Base-by-base conservation (phyloP, 2,329 filamentous ascomycete genomes). In the Xylariaceae sp. region DNA sequence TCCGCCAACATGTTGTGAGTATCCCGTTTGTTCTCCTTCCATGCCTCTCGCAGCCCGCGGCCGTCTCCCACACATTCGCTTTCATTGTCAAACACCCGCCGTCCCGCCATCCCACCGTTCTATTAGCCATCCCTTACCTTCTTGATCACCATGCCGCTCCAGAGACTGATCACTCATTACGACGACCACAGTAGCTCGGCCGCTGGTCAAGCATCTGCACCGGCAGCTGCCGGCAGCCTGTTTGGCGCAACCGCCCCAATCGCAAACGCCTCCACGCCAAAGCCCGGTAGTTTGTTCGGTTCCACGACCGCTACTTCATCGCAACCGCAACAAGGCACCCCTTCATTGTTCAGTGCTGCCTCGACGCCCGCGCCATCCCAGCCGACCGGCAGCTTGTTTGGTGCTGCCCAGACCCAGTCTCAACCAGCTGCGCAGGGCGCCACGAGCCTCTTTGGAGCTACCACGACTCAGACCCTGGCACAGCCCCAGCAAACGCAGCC, bases 1-100 rank as follows among this genome's bases (percentile, higher is more conserved):
- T 77, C 81, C 59, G 84, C 84, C 63, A 86, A 85, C 71, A 72
- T 78, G 62, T 80, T 81, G 80, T 82, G 67, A 71, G 79, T 51
- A 30, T 76, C 57, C 53, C 58, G 50, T 55, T 53, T 39, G 45
- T 65, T 51, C 58, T 64, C 48, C 23, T 51, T 56, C 34, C 51
- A 23, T 57, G 47, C 23, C 23, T 52, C 37, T 17, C 35, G 39
- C 37, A 18, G 15, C 15, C 37, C 35, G 9, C 51, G 4, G 9
- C 9, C 35, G 15, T 37, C n/a, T 13, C 8, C 37, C 15, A 42
- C 13, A 42, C 13, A 42, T 42, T 4, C 23, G 18, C 7, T 49
- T 39, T 45, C 44, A 34, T 48, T 53, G 23, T 30, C 17, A 30
- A 30, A 30, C 23, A 30, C 23, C 23, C 5, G 23, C 23, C 23